Conservation (phyloP, 495 filamentous ascomycete genomes). For the Echria macrotheca region DNA sequence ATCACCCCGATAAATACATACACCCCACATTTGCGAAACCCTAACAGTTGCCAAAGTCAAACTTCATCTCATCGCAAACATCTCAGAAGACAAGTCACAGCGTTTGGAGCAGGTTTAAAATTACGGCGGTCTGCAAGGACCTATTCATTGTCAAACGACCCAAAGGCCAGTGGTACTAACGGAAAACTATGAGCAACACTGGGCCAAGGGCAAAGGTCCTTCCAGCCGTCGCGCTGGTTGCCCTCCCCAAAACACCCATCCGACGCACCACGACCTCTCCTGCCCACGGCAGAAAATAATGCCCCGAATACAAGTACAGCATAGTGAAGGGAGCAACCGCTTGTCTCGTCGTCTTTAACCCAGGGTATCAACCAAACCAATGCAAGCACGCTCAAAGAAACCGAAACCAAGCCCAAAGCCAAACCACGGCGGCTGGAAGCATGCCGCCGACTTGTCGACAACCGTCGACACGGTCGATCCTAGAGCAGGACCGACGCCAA, state of each 20-base stretch:
- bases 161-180: background rate
- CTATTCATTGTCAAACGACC: conserved; percentile 9
- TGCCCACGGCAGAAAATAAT: background rate
- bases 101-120: no score
- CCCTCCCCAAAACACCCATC: conserved; percentile 8
- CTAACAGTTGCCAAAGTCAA: no score
- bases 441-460: background rate
- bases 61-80: no score
- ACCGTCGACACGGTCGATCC: background rate
- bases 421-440: conserved; percentile 3
- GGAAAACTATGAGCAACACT: background rate
- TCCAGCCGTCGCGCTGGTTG: conserved; percentile 18
- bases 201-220: background rate
- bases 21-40: background rate
- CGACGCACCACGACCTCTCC: background rate
- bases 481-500: conserved; percentile 5
- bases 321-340: conserved; percentile 24
- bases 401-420: conserved; percentile 9
- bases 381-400: conserved; percentile 9
- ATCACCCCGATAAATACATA: background rate
- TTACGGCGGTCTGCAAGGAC: conserved; percentile 13
- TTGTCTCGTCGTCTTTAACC: conserved; percentile 20
- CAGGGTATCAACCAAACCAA: conserved; percentile 28
- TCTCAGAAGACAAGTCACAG: no score
- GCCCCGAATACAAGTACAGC: conserved; percentile 16